Base-by-base conservation (phyloP, 164 flowering plant species). In the Macadamia integrifolia region DNA sequence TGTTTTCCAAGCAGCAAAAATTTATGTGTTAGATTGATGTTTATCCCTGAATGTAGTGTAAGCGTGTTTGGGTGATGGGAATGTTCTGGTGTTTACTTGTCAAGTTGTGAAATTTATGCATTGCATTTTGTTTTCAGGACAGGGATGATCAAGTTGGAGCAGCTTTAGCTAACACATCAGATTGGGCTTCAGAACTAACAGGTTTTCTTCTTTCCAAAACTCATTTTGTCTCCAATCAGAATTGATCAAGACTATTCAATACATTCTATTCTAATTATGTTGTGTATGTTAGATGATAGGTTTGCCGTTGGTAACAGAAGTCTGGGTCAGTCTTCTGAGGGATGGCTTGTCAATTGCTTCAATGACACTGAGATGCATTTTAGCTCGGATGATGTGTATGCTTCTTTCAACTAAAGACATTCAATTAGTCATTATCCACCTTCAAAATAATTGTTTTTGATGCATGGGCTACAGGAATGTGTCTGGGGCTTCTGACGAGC, bases 331-430 rank as follows among this genome's bases (percentile, higher is more conserved):
- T 76, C 87, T 67, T 71, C 88, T 70, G 97, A 88, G 62, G 78
- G 76, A 49, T 94, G 97, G 95, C 71, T 91, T 70, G 78, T 87
- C 14, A 82, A 87, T 52, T 90, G 91, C 82, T 80, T 90, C 23
- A 86, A 75, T 74, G 91, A 87, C 59, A 53, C 80, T 7, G 92
- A 79, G 64, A 80, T 84, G 86, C 74, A 84, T 49, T 67, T 77
- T 23, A 79, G 76, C 73, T 70, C 82, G 62, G 88, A 85, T 66
- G 86, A 86, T 46, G 52, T 81, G 94, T 93, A 84, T 74, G 90
- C 65, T 60, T 66, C 65, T 61, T 64, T 6, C 12, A 31, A 63
- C 77, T 71, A 46, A 49, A 46, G 6, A 31, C 6, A 65, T 63
- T 71, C 46, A n/a, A 15, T 30, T 46, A 46, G 6, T 15, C 60